These are phyloP conservation scores for Russula sp. DNA, from an alignment of 768 basidiomycete genomes.

Conservation along the genomic window DNA sequence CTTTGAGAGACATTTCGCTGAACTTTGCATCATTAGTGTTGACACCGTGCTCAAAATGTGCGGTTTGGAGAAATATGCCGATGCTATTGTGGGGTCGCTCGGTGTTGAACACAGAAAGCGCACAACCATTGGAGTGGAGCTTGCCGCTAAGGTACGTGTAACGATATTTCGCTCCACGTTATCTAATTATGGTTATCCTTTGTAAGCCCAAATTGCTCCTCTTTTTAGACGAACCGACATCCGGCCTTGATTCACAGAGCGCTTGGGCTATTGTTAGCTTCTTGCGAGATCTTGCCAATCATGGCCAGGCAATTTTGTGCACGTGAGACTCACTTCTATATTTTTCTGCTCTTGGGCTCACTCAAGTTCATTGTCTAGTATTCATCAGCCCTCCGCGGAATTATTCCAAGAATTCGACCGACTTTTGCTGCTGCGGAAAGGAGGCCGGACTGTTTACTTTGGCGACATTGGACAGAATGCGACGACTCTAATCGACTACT, in stretches of 20 bases:
- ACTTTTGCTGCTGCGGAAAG: constrained; percentile 67
- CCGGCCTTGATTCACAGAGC: constrained; percentile 80
- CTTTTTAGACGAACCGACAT: constrained; percentile 85
- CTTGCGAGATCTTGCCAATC: constrained; percentile 67
- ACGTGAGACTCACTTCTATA: constrained; percentile 43
- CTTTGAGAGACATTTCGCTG: background rate
- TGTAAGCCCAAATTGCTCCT: constrained; percentile 65
- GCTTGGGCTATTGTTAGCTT: constrained; percentile 80
- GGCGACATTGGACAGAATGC: constrained; percentile 64
- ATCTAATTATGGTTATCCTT: background rate
- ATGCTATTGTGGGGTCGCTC: constrained; percentile 63
- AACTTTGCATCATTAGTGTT: constrained; percentile 32
- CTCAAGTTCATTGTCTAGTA: constrained; percentile 15
- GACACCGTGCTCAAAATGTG: constrained; percentile 55
- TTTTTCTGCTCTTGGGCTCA: background rate
- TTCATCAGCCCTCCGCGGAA: constrained; percentile 72
- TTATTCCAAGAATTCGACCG: constrained; percentile 81
- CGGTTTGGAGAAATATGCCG: constrained; percentile 57
- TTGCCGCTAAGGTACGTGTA: constrained; percentile 59
- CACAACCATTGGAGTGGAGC: constrained; percentile 81
- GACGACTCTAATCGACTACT: constrained; percentile 63
- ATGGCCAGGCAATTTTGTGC: constrained; percentile 88
- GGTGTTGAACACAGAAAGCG: constrained; percentile 73
- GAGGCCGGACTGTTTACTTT: constrained; percentile 65
- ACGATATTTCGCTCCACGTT: too few relatives aligned